Conservation (phyloP, 345 rosid species). For the Luvunga scandens region DNA sequence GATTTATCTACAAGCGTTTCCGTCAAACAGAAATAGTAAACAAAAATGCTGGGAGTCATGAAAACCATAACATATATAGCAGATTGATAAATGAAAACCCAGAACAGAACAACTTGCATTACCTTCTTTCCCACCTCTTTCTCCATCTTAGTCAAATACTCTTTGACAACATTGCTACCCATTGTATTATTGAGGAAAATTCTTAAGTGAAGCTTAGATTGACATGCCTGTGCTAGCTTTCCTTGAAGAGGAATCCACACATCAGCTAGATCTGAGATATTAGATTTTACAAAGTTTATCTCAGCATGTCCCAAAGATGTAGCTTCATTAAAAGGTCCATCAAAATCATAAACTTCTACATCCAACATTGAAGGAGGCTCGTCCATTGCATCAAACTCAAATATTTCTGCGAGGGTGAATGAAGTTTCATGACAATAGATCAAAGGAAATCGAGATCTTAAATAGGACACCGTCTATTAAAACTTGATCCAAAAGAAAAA, state of each 20-base stretch:
- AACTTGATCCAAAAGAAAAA: background rate
- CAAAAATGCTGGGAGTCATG: background rate
- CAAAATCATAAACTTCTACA: constrained; percentile 89
- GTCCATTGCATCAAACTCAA: constrained; percentile 96
- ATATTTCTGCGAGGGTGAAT: constrained; percentile 70
- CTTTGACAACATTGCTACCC: constrained; percentile 80
- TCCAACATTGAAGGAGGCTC: constrained; percentile 95
- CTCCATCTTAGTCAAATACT: constrained; percentile 93
- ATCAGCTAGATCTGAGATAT: constrained; percentile 86
- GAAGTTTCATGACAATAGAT: constrained; percentile 13
- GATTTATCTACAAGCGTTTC: constrained; percentile 59
- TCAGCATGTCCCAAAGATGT: constrained; percentile 81
- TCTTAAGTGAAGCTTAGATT: constrained; percentile 86
- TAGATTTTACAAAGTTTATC: constrained; percentile 79
- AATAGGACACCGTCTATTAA: background rate
- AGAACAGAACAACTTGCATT: constrained; percentile 14
- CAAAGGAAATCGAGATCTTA: constrained; percentile 11
- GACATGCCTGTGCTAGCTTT: constrained; percentile 88
- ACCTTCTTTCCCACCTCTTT: constrained; percentile 99
- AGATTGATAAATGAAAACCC: constrained; percentile 4
- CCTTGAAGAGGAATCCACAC: constrained; percentile 88
- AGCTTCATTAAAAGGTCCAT: constrained; percentile 92
- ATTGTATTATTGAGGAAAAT: constrained; percentile 84
- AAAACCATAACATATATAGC: background rate
- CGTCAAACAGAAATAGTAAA: constrained; percentile 1